Evolutionary conservation across 495 filamentous ascomycete species (phyloP).

Genomic region (Aspergillus indologenus): DNA sequence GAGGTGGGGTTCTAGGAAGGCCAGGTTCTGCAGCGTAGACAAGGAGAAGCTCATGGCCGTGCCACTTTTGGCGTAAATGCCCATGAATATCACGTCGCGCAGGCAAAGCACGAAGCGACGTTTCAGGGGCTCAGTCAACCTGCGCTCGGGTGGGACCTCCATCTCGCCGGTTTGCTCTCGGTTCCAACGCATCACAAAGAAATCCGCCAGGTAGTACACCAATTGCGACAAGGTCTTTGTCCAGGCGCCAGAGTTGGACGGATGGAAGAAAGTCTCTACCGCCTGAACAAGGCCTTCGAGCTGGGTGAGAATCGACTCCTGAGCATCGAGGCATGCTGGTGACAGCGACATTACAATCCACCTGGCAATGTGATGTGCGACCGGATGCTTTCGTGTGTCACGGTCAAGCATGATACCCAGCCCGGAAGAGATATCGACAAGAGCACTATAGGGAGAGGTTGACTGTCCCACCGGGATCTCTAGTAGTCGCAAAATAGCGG

Average conservation of each 20-base stretch:
- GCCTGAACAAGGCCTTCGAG: slow-evolving; percentile 94
- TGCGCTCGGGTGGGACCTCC: slow-evolving; percentile 74
- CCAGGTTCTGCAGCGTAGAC: slow-evolving; percentile 81
- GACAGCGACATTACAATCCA: slow-evolving; percentile 95
- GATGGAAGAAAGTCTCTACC: slow-evolving; percentile 98
- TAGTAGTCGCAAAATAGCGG: slow-evolving; percentile 79
- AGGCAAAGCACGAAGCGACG: slow-evolving; percentile 86
- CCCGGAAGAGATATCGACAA: slow-evolving; percentile 79
- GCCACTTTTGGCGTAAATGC: slow-evolving; percentile 91
- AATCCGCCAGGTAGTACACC: slow-evolving; percentile 89
- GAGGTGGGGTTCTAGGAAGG: slow-evolving; percentile 86
- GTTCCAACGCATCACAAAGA: slow-evolving; percentile 98
- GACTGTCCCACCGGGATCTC: slow-evolving; percentile 98
- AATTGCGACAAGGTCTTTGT: slow-evolving; percentile 86
- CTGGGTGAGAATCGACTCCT: slow-evolving; percentile 74
- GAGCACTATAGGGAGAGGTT: slow-evolving; percentile 80
- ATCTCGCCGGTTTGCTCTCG: slow-evolving; percentile 89
- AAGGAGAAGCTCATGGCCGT: slow-evolving; percentile 88
- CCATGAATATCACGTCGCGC: slow-evolving; percentile 95
- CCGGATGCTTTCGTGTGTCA: slow-evolving; percentile 87
- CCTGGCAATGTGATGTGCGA: slow-evolving; percentile 86
- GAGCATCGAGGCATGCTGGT: slow-evolving; percentile 72
- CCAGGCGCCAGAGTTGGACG: slow-evolving; percentile 92
- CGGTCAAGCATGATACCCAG: slow-evolving; percentile 81
- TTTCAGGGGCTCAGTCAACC: slow-evolving; percentile 75